These are phyloP conservation scores for Hamigera avellanea DNA, from an alignment of 495 filamentous ascomycete species.

Conservation along the genomic window DNA sequence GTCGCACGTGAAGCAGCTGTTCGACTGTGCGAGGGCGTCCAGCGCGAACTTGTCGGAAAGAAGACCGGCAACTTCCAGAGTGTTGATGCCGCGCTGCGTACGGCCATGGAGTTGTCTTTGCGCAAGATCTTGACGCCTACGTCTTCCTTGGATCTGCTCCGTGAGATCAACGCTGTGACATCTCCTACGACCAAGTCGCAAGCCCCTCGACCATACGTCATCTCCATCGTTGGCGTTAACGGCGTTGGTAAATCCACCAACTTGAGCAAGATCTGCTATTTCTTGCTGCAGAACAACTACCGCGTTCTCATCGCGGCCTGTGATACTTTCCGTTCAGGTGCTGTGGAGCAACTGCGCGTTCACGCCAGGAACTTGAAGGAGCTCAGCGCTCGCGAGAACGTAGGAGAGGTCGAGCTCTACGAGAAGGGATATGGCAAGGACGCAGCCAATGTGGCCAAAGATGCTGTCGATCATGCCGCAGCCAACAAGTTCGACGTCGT, in stretches of 20 bases:
- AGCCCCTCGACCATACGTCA: conserved; percentile 74
- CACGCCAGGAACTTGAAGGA: conserved; percentile 87
- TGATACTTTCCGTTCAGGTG: conserved; percentile 95
- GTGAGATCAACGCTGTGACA: conserved; percentile 76
- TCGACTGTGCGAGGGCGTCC: conserved; percentile 81
- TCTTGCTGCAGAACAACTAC: conserved; percentile 92
- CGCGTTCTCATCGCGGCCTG: conserved; percentile 91
- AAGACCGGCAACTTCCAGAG: conserved; percentile 92
- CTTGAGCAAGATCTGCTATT: conserved; percentile 92
- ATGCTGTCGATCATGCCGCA: conserved; percentile 71
- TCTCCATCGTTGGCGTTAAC: conserved; percentile 96
- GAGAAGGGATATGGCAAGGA: conserved; percentile 98
- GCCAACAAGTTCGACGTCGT: conserved; percentile 80
- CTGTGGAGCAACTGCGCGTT: conserved; percentile 91
- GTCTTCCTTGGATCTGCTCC: conserved; percentile 83
- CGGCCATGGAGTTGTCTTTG: conserved; percentile 80
- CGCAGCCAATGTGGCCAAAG: conserved; percentile 87
- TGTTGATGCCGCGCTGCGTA: conserved; percentile 70
- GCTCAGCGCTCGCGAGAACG: conserved; percentile 64
- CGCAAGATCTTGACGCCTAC: conserved; percentile 93
- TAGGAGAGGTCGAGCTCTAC: conserved; percentile 75
- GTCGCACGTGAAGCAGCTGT: conserved; percentile 90
- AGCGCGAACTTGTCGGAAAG: conserved; percentile 76
- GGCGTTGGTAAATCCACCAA: conserved; percentile 98
- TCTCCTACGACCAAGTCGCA: conserved; percentile 40